Evolutionary conservation across 2,329 filamentous ascomycete genomes (phyloP).

Genomic region (Corynespora cassiicola): DNA sequence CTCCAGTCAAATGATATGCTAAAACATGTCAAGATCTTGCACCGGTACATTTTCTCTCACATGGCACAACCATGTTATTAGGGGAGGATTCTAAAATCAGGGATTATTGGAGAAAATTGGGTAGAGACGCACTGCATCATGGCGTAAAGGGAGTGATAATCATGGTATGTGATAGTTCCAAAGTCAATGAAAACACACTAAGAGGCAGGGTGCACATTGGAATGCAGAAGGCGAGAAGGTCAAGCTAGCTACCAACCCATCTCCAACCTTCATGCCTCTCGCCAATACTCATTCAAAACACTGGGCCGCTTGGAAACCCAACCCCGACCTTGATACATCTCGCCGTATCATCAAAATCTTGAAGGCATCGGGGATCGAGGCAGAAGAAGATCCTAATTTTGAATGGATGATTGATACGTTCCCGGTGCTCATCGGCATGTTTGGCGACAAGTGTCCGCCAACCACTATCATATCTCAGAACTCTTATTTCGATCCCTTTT

Average conservation of each 20-base stretch:
- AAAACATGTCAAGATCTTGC: too few relatives aligned
- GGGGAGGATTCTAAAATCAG: slow-evolving; percentile 1
- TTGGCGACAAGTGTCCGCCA: slow-evolving; percentile 1
- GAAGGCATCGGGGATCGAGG: background rate
- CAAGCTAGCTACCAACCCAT: background rate
- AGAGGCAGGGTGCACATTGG: background rate
- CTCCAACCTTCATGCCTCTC: slow-evolving; percentile 1
- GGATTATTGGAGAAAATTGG: slow-evolving; percentile 1
- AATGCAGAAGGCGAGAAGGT: background rate
- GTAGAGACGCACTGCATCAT: slow-evolving; percentile 1
- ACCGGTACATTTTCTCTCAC: slow-evolving; percentile 2
- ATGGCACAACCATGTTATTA: slow-evolving; percentile 1
- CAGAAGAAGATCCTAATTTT: slow-evolving; percentile 1
- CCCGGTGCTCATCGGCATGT: background rate
- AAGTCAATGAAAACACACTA: background rate
- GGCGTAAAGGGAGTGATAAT: slow-evolving; percentile 1
- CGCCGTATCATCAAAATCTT: background rate
- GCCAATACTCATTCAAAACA: slow-evolving; percentile 3
- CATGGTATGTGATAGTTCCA: background rate
- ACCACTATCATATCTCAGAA: slow-evolving; percentile 3
- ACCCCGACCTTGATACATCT: background rate
- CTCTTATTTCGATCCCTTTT: slow-evolving; percentile 3
- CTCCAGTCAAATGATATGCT: too few relatives aligned
- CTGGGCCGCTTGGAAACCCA: slow-evolving; percentile 2
- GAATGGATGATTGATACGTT: slow-evolving; percentile 4